These are phyloP conservation scores for Botrytis byssoidea DNA, from an alignment of 2,329 filamentous ascomycete genomes.

Conservation along the genomic window DNA sequence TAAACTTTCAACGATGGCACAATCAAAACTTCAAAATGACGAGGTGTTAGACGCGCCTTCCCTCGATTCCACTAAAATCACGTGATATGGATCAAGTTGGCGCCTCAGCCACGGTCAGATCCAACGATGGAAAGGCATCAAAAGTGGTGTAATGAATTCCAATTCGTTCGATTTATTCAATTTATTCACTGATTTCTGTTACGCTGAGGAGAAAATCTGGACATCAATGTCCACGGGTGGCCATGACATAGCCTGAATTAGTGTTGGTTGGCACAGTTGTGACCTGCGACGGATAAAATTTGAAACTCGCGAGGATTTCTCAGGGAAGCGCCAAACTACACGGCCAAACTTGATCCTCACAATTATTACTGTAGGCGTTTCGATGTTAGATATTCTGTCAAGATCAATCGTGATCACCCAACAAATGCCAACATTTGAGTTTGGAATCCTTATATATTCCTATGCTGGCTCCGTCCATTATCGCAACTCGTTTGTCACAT, in stretches of 20 bases:
- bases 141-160: neutral
- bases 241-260: neutral
- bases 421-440: neutral
- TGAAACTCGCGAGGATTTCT: neutral
- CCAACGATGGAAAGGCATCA: neutral
- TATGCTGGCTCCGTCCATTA: neutral
- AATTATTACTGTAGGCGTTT: neutral
- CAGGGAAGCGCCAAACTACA: neutral
- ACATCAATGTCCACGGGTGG: neutral
- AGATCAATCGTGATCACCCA: neutral
- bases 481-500: neutral
- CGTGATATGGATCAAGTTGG: neutral
- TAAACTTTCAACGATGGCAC: too few species aligned
- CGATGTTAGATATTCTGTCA: too few species aligned
- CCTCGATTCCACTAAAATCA: neutral
- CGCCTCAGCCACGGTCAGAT: slow-evolving; percentile 13
- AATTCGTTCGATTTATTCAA: neutral
- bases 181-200: neutral
- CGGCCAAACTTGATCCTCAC: neutral
- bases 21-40: neutral
- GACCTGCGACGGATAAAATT: neutral
- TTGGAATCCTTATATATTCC: neutral
- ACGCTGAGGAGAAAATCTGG: too few species aligned
- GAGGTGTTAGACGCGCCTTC: neutral
- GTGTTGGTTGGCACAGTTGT: neutral